Conservation (phyloP, 2,329 filamentous ascomycete species). For the Emericellopsis atlantica region DNA sequence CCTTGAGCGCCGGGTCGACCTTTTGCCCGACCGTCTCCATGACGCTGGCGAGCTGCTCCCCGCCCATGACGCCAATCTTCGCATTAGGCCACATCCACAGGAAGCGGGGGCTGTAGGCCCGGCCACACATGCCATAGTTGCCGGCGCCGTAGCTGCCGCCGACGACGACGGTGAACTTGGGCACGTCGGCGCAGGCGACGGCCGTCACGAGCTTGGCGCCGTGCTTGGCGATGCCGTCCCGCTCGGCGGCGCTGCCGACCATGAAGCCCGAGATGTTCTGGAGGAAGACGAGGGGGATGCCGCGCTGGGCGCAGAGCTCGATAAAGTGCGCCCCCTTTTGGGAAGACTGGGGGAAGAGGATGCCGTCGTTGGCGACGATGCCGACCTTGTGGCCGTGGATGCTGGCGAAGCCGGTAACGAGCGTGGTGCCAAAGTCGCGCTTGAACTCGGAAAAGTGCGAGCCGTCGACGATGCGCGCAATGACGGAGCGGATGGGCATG, state of each 20-base stretch:
- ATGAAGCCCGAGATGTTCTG: conserved; percentile 99
- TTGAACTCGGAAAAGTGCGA: conserved; percentile 92
- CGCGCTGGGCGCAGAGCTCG: conserved; percentile 81
- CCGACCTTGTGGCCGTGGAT: conserved; percentile 88
- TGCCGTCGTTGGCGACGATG: conserved; percentile 92
- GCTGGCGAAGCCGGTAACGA: conserved; percentile 82
- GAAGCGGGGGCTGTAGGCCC: conserved; percentile 84
- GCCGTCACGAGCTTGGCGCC: conserved; percentile 94
- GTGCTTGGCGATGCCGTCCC: conserved; percentile 93
- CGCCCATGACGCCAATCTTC: conserved; percentile 92
- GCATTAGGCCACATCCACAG: conserved; percentile 97
- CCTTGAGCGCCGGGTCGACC: conserved; percentile 67
- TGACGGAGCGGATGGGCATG: conserved; percentile 78
- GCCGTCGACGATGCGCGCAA: conserved; percentile 84
- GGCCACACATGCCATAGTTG: conserved; percentile 97
- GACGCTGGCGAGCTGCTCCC: conserved; percentile 79
- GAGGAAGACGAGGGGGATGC: conserved; percentile 81
- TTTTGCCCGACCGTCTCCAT: conserved; percentile 90
- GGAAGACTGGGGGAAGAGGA: conserved; percentile 78
- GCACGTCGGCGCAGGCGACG: conserved; percentile 85
- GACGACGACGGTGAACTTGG: conserved; percentile 95
- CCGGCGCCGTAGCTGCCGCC: conserved; percentile 86
- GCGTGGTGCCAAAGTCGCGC: conserved; percentile 72
- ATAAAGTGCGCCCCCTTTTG: conserved; percentile 96
- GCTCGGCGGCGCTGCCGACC: conserved; percentile 87